Evolutionary conservation across 306 rosid species (phyloP).

Genomic region (Vachellia pachyceras): DNA sequence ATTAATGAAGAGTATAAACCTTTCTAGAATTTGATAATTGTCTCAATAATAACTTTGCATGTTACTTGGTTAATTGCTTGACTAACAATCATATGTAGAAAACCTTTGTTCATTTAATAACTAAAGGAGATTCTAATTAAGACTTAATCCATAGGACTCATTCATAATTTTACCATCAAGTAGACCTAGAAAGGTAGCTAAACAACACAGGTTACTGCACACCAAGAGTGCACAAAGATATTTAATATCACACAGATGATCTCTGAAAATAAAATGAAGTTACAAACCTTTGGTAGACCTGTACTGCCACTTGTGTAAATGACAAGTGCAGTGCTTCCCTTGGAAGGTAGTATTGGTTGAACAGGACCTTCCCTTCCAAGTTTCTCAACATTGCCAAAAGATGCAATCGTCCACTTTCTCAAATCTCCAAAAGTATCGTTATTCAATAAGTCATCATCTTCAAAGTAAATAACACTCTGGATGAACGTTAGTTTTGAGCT

Average conservation of each 20-base stretch:
- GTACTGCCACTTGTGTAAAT: conserved; percentile 99
- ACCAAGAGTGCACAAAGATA: conserved; percentile 1
- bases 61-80: background rate
- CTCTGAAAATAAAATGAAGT: conserved; percentile 25
- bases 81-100: background rate
- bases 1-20: background rate
- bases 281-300: conserved; percentile 87
- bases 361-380: conserved; percentile 68
- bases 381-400: conserved; percentile 79
- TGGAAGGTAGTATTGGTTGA: conserved; percentile 74
- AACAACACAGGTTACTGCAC: background rate
- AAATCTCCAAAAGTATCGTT: conserved; percentile 50
- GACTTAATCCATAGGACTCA: background rate
- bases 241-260: background rate
- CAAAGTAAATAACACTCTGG: conserved; percentile 73
- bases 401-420: conserved; percentile 57
- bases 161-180: background rate
- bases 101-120: background rate
- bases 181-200: background rate
- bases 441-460: conserved; percentile 59
- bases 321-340: conserved; percentile 68
- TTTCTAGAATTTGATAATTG: background rate
- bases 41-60: background rate
- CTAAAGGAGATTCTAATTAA: background rate
- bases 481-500: conserved; percentile 62